phyloP scores from a whole-genome alignment of 169 alveolate genomes.

The Plasmodium coatneyi region DNA sequence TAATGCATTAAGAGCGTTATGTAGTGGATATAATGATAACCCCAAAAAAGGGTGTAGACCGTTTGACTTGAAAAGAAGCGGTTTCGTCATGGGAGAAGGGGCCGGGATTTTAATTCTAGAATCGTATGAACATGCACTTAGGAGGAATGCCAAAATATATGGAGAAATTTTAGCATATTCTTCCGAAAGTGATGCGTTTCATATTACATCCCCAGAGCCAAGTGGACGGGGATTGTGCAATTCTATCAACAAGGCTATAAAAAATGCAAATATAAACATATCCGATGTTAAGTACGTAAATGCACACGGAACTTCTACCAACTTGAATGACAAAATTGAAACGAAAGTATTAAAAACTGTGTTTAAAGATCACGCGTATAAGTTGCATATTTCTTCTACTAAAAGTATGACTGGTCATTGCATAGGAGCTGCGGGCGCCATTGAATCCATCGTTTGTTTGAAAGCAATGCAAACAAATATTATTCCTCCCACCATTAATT shows the following conservation, averaged over 20 bases:
- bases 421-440: conserved; percentile 84
- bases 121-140: conserved; percentile 88
- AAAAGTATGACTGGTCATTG: conserved; percentile 87
- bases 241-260: conserved; percentile 72
- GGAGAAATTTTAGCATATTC: conserved; percentile 88
- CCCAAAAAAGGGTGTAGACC: conserved; percentile 91
- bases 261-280: conserved; percentile 74
- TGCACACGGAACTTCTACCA: conserved; percentile 87
- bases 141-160: conserved; percentile 89
- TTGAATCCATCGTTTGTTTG: conserved; percentile 81
- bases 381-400: conserved; percentile 80
- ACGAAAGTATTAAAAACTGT: conserved; percentile 80
- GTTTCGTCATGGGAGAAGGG: conserved; percentile 92
- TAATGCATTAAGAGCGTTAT: conserved; percentile 86
- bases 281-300: conserved; percentile 80
- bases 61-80: conserved; percentile 90
- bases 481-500: conserved; percentile 84
- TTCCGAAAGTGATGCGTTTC: conserved; percentile 84
- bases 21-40: conserved; percentile 82
- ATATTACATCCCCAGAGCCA: conserved; percentile 84
- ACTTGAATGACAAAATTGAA: conserved; percentile 81
- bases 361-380: conserved; percentile 78
- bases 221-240: conserved; percentile 79
- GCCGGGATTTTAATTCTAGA: conserved; percentile 90
- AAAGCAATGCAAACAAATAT: conserved; percentile 81